phyloP scores from a whole-genome alignment of 768 basidiomycete genomes.

The Hericium coralloides region DNA sequence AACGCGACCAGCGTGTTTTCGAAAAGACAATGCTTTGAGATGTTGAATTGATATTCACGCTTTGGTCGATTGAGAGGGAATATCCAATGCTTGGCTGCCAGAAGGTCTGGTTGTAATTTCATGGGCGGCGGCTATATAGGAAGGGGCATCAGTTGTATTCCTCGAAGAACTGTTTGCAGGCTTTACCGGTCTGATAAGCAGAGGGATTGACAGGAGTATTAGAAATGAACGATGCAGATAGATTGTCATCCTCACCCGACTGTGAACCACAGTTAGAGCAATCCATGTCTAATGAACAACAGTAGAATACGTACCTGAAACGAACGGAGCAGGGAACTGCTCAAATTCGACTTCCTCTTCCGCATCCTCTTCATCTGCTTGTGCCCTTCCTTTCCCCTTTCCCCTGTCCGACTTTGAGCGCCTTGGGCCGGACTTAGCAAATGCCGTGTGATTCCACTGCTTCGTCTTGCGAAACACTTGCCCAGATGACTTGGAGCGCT shows the following conservation, averaged over 20 bases:
- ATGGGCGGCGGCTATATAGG: constrained; percentile 53
- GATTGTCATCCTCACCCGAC: constrained; percentile 9
- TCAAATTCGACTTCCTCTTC: constrained; percentile 36
- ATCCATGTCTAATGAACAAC: not conserved
- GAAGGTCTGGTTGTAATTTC: constrained; percentile 69
- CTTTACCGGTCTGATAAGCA: too few relatives aligned
- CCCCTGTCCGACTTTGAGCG: constrained; percentile 39
- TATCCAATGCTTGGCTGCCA: constrained; percentile 80
- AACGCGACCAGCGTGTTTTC: constrained; percentile 92
- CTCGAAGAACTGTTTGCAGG: not conserved
- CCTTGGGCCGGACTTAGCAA: constrained; percentile 60
- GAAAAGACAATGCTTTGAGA: constrained; percentile 75
- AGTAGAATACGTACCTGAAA: constrained; percentile 38
- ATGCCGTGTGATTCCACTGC: constrained; percentile 86
- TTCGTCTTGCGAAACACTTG: constrained; percentile 59
- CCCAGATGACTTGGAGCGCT: constrained; percentile 4
- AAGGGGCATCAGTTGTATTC: not conserved
- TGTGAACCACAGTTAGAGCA: not conserved
- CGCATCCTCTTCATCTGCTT: constrained; percentile 29
- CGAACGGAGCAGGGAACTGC: constrained; percentile 74
- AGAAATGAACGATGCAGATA: not conserved
- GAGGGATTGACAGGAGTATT: not conserved
- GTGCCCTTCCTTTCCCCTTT: constrained; percentile 46
- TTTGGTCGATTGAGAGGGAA: constrained; percentile 84
- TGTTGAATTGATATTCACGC: constrained; percentile 93